Conservation (phyloP, 768 basidiomycete species). For the Postia placenta region DNA sequence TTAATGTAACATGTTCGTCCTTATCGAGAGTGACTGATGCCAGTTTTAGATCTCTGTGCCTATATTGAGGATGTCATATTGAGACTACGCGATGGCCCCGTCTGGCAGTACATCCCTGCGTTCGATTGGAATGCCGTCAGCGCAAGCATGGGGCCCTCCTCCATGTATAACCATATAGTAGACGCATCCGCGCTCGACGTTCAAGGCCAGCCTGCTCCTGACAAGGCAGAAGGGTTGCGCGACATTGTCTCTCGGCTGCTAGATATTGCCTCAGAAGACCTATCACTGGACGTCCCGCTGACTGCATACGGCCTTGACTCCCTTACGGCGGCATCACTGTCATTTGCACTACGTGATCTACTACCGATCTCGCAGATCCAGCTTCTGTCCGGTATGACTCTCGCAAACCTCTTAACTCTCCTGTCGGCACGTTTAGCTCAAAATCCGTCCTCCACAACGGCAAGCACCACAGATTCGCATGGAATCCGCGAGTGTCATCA, state of each 20-base stretch:
- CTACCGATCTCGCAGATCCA: slow-evolving; percentile 30
- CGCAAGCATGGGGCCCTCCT: slow-evolving; percentile 17
- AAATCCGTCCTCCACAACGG: background rate
- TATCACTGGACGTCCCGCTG: slow-evolving; percentile 31
- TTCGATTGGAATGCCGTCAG: slow-evolving; percentile 26
- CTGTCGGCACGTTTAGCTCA: background rate
- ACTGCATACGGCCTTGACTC: slow-evolving; percentile 39
- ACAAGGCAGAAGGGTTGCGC: background rate
- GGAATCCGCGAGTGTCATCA: background rate
- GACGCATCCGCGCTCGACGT: background rate
- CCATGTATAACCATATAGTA: slow-evolving; percentile 21
- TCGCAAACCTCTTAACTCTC: slow-evolving; percentile 21
- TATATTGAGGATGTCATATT: slow-evolving; percentile 29
- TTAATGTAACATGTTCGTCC: background rate
- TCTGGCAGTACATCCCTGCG: slow-evolving; percentile 27
- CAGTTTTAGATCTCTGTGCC: slow-evolving; percentile 20
- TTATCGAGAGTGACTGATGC: no score
- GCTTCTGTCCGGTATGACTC: slow-evolving; percentile 27
- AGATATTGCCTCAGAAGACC: slow-evolving; percentile 28
- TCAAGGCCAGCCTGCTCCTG: background rate
- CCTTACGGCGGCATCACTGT: slow-evolving; percentile 32
- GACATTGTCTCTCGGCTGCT: slow-evolving; percentile 17
- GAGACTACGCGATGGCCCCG: slow-evolving; percentile 21
- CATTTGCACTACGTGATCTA: slow-evolving; percentile 26
- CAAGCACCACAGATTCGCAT: background rate